Base-by-base conservation (phyloP, 176 grass and related monocot species). In the Oryza rufipogon region DNA sequence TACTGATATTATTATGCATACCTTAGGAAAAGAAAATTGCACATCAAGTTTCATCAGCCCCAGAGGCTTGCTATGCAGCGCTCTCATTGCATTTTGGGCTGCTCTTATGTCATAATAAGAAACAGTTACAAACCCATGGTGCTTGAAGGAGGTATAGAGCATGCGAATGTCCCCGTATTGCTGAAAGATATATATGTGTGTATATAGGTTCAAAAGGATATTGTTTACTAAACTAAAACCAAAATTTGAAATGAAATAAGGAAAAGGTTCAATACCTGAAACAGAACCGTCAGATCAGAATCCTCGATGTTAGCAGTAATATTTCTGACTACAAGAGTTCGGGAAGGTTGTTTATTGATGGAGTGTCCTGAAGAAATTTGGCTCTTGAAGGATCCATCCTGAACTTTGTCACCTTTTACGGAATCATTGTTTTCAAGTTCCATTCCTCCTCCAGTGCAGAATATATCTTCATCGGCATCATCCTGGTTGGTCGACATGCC, bases 381-480 rank as follows among this genome's bases (percentile, higher is more conserved):
- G 71, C 23, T 87, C 65, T 77, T 87, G 45, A 79, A 84, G 25
- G 69, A 91, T 30, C 71, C 79, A 56, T 83, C 75, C 13, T 56
- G 79, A 81, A 38, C 68, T 77, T 76, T 90, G 36, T 36, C 39
- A 30, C 66, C 66, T 49, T 74, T 92, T 22, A 75, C 70, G 38
- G 67, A 88, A 73, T 92, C 80, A 79, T 92, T 79, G 33, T 56
- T 80, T 79, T 95, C 93, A 81, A 95, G 71, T 70, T 95, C 93
- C 90, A 95, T 56, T 51, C 93, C 93, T 74, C 93, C 93, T 65
- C 93, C 90, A 54, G 87, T 88, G 61, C 58, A 90, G 76, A 95
- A 95, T 78, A 92, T 95, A 82, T 95, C 93, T 88, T 88, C 93
- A 84, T 95, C 93, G 41, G 81, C 78, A 60, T 95, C 90, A 81